A percentile compares a stretch with the other conserved stretches of the same genome.
Evolutionary conservation across 148 eudicot genomes (phyloP).

Genomic region (Rhododendron vialii): DNA sequence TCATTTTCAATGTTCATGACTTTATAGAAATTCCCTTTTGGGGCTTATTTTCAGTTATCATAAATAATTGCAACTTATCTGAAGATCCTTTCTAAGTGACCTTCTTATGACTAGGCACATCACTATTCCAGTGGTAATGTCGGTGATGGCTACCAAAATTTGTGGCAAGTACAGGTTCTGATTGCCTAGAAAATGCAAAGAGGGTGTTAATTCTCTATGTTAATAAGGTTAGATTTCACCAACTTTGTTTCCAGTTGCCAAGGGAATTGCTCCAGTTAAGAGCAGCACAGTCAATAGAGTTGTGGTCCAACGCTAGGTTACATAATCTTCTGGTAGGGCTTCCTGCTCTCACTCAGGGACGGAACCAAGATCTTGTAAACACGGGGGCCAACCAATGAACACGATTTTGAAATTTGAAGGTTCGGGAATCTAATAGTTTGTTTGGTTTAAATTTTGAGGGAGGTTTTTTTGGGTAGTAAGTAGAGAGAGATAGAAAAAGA

Average conservation of each 20-base stretch:
- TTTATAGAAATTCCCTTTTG: not conserved
- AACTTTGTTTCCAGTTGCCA: not conserved
- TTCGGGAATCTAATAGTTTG: too few relatives aligned
- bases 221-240: not conserved
- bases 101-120: not conserved
- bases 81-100: not conserved
- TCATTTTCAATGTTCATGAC: not conserved
- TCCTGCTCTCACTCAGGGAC: not conserved
- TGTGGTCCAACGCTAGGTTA: not conserved
- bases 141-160: not conserved
- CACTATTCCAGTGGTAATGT: not conserved
- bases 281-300: not conserved
- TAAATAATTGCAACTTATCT: not conserved
- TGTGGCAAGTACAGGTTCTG: not conserved
- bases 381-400: too few relatives aligned
- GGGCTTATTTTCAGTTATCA: not conserved
- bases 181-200: not conserved
- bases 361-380: too few relatives aligned
- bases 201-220: not conserved
- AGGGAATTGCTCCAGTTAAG: not conserved
- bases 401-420: too few relatives aligned
- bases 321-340: not conserved
- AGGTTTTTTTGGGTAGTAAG: too few relatives aligned
- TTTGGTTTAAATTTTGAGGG: too few relatives aligned
- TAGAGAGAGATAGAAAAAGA: too few relatives aligned